Percentiles rank a stretch among this genome's conserved stretches.
Evolutionary conservation across 1,139 yeast genomes (phyloP).

Genomic region (Sporopachydermia cereana): DNA sequence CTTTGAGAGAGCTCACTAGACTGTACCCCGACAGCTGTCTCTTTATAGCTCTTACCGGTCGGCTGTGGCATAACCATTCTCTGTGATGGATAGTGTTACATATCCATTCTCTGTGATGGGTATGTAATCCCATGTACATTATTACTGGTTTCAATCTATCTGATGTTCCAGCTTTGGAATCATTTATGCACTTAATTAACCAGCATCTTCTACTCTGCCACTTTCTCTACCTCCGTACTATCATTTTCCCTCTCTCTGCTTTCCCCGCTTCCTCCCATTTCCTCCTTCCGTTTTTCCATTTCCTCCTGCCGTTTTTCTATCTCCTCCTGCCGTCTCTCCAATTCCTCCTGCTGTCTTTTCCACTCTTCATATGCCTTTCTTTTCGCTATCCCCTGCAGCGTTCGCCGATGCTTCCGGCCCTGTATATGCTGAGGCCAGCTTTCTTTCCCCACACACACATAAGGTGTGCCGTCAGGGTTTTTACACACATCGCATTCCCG

Average conservation of each 20-base stretch:
- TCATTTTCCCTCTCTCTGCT: not conserved
- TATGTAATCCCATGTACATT: no score
- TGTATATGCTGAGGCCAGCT: slow-evolving; percentile 57
- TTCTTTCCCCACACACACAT: slow-evolving; percentile 63
- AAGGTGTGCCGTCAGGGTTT: slow-evolving; percentile 40
- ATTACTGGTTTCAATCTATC: no score
- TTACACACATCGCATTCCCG: slow-evolving; percentile 54
- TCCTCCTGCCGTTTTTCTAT: not conserved
- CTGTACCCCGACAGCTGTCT: slow-evolving; percentile 52
- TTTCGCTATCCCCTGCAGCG: slow-evolving; percentile 10
- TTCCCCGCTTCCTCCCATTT: not conserved
- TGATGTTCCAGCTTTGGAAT: no score
- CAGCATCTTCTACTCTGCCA: not conserved
- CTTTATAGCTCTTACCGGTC: slow-evolving; percentile 45
- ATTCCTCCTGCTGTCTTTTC: slow-evolving; percentile 31
- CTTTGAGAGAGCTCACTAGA: slow-evolving; percentile 56
- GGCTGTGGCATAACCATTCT: no score
- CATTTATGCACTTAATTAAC: no score
- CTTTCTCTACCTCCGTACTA: not conserved
- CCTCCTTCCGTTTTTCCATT: not conserved
- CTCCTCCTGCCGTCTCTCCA: slow-evolving; percentile 26
- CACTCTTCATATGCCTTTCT: slow-evolving; percentile 20
- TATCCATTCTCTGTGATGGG: no score
- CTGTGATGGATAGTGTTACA: no score
- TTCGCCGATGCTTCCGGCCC: slow-evolving; percentile 51